These are phyloP conservation scores for Arachnopeziza araneosa DNA, from an alignment of 2,329 filamentous ascomycete genomes.

Conservation along the genomic window DNA sequence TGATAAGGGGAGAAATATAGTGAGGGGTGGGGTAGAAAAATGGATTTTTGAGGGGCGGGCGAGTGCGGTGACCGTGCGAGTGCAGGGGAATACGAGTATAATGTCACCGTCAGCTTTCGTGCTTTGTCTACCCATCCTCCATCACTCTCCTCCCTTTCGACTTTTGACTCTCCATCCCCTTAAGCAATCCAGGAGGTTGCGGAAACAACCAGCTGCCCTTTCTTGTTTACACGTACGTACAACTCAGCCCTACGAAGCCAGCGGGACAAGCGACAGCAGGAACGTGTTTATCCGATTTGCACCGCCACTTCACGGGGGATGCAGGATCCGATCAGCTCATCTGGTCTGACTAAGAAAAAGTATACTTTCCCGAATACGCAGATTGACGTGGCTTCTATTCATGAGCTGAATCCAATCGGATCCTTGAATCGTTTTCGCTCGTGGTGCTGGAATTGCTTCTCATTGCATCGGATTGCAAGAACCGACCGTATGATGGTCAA, in stretches of 20 bases:
- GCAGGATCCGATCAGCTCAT: neutral
- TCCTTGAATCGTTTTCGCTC: neutral
- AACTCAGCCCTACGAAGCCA: neutral
- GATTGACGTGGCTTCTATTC: neutral
- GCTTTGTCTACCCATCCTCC: neutral
- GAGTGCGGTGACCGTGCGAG: too few relatives aligned
- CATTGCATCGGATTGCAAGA: neutral
- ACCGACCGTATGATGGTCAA: neutral
- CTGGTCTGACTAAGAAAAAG: neutral
- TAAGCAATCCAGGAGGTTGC: too few relatives aligned
- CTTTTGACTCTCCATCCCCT: neutral
- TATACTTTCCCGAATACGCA: neutral
- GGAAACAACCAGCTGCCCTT: neutral
- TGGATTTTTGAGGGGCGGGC: too few relatives aligned
- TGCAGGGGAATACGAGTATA: too few relatives aligned
- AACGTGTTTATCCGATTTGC: neutral
- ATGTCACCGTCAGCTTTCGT: too few relatives aligned
- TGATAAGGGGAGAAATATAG: too few relatives aligned
- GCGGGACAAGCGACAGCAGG: neutral
- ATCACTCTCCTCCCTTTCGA: neutral
- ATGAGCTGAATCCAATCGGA: neutral
- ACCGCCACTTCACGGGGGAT: neutral
- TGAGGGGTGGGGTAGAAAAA: too few relatives aligned
- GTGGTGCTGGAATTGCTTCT: neutral
- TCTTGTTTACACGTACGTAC: neutral